A percentile compares a stretch with the other conserved stretches of the same genome.
Conservation (phyloP, 257 asterid genomes). For the Plectranthus barbatus region DNA sequence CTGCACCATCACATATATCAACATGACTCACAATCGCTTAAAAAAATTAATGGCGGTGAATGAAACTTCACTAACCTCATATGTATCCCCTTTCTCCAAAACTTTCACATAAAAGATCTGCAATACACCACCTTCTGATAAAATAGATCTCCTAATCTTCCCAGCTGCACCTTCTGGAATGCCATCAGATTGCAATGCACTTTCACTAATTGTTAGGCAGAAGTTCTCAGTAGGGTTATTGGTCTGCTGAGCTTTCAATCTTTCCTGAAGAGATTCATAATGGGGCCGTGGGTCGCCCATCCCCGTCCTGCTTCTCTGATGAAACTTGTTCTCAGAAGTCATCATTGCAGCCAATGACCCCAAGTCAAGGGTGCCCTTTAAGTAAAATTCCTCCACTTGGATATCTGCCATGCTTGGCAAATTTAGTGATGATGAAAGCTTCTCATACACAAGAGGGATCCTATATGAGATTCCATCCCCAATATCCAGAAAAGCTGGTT, state of each 20-base stretch:
- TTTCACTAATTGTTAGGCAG: slow-evolving; percentile 67
- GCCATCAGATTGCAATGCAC: slow-evolving; percentile 60
- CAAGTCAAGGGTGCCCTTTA: slow-evolving; percentile 96
- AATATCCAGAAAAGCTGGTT: slow-evolving; percentile 81
- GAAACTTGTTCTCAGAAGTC: slow-evolving; percentile 65
- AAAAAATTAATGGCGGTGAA: slow-evolving; percentile 2
- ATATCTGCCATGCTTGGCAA: slow-evolving; percentile 77
- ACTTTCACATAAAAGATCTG: slow-evolving; percentile 92
- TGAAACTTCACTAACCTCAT: slow-evolving; percentile 57
- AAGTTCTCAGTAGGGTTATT: slow-evolving; percentile 47
- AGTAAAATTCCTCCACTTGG: slow-evolving; percentile 80
- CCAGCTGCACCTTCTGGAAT: slow-evolving; percentile 99
- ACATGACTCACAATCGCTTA: slow-evolving; percentile 8
- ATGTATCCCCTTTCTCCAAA: slow-evolving; percentile 96
- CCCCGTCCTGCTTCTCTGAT: slow-evolving; percentile 49
- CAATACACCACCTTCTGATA: slow-evolving; percentile 81
- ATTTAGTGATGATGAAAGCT: slow-evolving; percentile 55
- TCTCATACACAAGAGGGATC: slow-evolving; percentile 87
- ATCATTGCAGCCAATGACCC: slow-evolving; percentile 93
- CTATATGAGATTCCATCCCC: slow-evolving; percentile 90
- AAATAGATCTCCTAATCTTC: slow-evolving; percentile 61
- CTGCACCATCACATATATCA: slow-evolving; percentile 42
- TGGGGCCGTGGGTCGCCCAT: slow-evolving; percentile 70
- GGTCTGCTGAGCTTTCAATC: slow-evolving; percentile 49
- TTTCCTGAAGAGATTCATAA: slow-evolving; percentile 84